Conservation (phyloP, 768 basidiomycete genomes). For the Infundibulicybe gibba region DNA sequence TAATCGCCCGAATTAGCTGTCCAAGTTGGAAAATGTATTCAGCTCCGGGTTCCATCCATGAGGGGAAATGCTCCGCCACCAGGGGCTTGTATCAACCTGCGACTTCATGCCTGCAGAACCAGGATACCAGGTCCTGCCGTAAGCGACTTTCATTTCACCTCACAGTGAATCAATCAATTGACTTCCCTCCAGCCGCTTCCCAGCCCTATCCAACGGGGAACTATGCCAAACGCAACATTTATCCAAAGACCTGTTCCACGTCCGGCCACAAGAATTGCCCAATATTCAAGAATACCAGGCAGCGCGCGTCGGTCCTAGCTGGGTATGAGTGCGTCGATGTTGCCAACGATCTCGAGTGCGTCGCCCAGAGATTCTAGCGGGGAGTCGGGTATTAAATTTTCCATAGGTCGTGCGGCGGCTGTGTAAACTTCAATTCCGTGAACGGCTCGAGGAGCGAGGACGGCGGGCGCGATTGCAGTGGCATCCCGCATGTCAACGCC, state of each 20-base stretch:
- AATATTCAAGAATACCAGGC: slow-evolving; percentile 9
- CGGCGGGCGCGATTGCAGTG: slow-evolving; percentile 41
- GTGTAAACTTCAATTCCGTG: slow-evolving; percentile 10
- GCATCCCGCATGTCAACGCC: slow-evolving; percentile 34
- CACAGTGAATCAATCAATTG: not conserved
- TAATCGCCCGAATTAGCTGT: too few species aligned
- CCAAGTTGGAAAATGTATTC: too few species aligned
- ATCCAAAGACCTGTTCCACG: slow-evolving; percentile 13
- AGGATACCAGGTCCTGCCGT: slow-evolving; percentile 14
- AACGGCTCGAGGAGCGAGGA: slow-evolving; percentile 14
- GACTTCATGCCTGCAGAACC: slow-evolving; percentile 9
- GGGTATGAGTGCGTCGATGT: slow-evolving; percentile 20
- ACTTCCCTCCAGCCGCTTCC: slow-evolving; percentile 5
- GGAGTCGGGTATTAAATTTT: not conserved
- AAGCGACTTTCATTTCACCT: slow-evolving; percentile 1
- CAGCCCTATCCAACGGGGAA: slow-evolving; percentile 2
- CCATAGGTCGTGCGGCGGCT: slow-evolving; percentile 26
- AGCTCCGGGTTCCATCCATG: too few species aligned
- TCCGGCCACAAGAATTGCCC: slow-evolving; percentile 20
- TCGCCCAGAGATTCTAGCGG: not conserved
- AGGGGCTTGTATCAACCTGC: too few species aligned
- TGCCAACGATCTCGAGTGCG: slow-evolving; percentile 20
- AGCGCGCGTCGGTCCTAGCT: slow-evolving; percentile 7
- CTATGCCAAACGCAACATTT: slow-evolving; percentile 1
- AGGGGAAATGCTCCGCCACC: too few species aligned